phyloP scores from a whole-genome alignment of 768 basidiomycete genomes.

The Xanthoconium stramineum region DNA sequence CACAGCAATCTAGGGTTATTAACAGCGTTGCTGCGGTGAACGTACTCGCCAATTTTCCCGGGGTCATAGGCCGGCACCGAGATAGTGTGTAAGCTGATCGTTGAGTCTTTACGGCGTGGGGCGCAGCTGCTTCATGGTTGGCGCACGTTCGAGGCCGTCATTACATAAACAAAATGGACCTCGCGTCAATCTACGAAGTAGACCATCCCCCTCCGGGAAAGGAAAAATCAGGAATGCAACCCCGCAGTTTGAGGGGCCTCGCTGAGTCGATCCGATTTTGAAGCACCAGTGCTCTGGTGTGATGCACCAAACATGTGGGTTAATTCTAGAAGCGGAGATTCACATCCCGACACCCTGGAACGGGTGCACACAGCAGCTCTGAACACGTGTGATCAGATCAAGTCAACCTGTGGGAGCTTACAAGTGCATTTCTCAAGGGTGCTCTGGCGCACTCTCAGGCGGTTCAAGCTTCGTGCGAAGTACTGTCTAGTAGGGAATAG shows the following conservation, averaged over 20 bases:
- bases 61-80: slow-evolving; percentile 25
- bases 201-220: slow-evolving; percentile 4
- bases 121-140: slow-evolving; percentile 2
- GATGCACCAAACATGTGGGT: slow-evolving; percentile 12
- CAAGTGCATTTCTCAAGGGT: slow-evolving; percentile 11
- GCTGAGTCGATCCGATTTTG: slow-evolving; percentile 26
- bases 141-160: slow-evolving; percentile 11
- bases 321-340: slow-evolving; percentile 26
- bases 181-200: slow-evolving; percentile 18
- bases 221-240: slow-evolving; percentile 14
- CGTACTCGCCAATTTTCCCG: slow-evolving; percentile 8
- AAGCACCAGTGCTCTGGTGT: slow-evolving; percentile 9
- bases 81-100: slow-evolving; percentile 8
- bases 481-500: slow-evolving; percentile 1
- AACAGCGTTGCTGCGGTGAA: slow-evolving; percentile 18
- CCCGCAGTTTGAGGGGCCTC: slow-evolving; percentile 32
- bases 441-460: slow-evolving; percentile 12
- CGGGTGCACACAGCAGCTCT: slow-evolving; percentile 10
- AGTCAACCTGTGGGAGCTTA: slow-evolving; percentile 18
- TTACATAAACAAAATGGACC: slow-evolving; percentile 20
- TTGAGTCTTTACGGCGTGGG: slow-evolving; percentile 3
- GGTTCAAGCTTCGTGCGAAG: neutral
- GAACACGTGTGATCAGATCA: slow-evolving; percentile 24
- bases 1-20: slow-evolving; percentile 10
- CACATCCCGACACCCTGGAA: slow-evolving; percentile 16